phyloP scores from a whole-genome alignment of 1,139 yeast genomes.

The Protomyces arabidopsidicola region DNA sequence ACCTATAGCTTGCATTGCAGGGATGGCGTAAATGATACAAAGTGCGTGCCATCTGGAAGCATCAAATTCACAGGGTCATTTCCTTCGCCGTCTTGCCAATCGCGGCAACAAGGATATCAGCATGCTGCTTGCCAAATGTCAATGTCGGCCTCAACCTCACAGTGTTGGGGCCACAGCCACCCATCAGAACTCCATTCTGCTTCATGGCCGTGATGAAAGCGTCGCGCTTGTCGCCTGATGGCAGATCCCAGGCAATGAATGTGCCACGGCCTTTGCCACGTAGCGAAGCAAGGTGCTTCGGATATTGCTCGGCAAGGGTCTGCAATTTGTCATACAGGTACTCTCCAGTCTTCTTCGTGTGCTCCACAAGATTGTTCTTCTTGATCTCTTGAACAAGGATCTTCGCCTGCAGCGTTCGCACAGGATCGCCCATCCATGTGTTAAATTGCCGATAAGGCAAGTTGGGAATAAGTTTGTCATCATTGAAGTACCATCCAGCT shows the following conservation, averaged over 20 bases:
- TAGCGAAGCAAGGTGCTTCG: constrained; percentile 51
- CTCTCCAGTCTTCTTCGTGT: constrained; percentile 58
- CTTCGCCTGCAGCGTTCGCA: constrained; percentile 67
- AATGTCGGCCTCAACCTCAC: constrained; percentile 74
- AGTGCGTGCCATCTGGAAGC: too few species aligned
- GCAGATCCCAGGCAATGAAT: constrained; percentile 72
- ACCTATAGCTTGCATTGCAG: background rate
- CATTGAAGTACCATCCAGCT: constrained; percentile 75
- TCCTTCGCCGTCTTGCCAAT: constrained; percentile 34
- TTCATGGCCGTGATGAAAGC: constrained; percentile 55
- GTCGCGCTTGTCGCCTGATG: constrained; percentile 53
- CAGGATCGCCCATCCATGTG: constrained; percentile 91
- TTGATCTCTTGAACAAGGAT: constrained; percentile 61
- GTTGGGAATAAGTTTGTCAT: constrained; percentile 65
- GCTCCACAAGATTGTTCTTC: constrained; percentile 54
- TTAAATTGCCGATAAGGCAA: constrained; percentile 74
- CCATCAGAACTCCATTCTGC: constrained; percentile 63
- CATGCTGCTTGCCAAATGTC: constrained; percentile 70
- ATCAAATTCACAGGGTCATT: background rate
- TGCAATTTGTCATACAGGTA: constrained; percentile 56
- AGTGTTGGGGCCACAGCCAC: constrained; percentile 72
- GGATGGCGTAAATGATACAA: background rate
- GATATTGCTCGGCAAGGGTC: constrained; percentile 48
- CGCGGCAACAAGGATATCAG: constrained; percentile 53
- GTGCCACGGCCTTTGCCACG: constrained; percentile 75